Evolutionary conservation across 2,329 filamentous ascomycete species (phyloP), one percentile per base, ranked within the genome.

Genomic region (Cercospora brassicicola): DNA sequence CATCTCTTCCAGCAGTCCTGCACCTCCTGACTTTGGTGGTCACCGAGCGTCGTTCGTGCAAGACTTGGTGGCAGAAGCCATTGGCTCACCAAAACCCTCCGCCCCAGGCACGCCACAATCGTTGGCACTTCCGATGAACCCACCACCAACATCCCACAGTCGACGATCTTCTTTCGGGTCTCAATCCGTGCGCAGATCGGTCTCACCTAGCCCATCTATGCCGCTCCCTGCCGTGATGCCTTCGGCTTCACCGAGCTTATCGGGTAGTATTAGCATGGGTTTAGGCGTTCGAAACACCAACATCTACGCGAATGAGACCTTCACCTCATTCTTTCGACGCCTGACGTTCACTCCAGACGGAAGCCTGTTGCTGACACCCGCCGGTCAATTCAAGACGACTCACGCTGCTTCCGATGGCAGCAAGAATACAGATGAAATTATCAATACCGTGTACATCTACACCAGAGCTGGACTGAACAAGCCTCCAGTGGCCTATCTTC

Each of bases 391-490:
- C 81, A 96, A 97, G 78, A 91, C 90, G 2, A 88, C 93, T 61
- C 88, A 92, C 72, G 82, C 84, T 23, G 87, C 88, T 59, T 83
- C 89, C 23, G 87, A 87, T 59, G 91, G 93, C 70, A 82, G 84
- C n/a, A 96, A 94, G 79, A 86, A 88, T 0, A 86, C 86, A 0
- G 94, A 95, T 73, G 94, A 99, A 73, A 87, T 97, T 62, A 93
- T 91, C 74, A 99, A 99, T 77, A 99, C 95, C 0, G 96, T 99
- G 23, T 99, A 99, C 80, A 95, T 99, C 64, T 99, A 99, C 80
- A 97, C 94, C 0, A 87, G 95, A 74, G 95, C 94, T 31, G 95
- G 95, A 26, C 93, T 99, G 76, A 98, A 97, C 82, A 97, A 96
- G 78, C 93, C 95, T 1, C 95, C 95, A 2, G 91, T 98, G 66